Evolutionary conservation across 345 rosid genomes (phyloP).

Genomic region (Bruguiera sexangula): DNA sequence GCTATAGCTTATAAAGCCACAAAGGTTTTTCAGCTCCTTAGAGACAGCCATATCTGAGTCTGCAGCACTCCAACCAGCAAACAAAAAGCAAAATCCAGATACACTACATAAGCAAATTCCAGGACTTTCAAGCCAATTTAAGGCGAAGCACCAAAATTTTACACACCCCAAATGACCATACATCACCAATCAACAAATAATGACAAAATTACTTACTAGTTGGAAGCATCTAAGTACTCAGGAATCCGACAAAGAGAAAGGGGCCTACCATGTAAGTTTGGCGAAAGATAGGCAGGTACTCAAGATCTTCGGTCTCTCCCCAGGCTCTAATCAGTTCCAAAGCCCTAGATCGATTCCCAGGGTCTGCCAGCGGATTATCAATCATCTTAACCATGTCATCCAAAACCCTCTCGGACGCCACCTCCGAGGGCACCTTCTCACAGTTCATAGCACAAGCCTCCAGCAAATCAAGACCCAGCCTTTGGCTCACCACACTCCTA

Average conservation of each 20-base stretch:
- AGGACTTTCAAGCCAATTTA: too few relatives aligned
- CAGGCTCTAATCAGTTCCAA: conserved; percentile 73
- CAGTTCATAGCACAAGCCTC: conserved; percentile 76
- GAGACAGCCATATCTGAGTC: neutral
- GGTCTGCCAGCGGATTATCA: conserved; percentile 47
- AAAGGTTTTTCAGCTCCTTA: neutral
- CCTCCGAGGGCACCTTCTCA: conserved; percentile 70
- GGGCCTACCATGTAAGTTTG: conserved; percentile 63
- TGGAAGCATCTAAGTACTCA: too few relatives aligned
- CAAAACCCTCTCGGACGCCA: conserved; percentile 72
- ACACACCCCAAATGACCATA: too few relatives aligned
- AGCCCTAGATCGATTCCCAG: conserved; percentile 49
- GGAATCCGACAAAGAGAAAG: neutral
- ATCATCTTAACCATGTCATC: conserved; percentile 84
- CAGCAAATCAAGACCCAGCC: conserved; percentile 67
- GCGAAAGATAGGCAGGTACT: conserved; percentile 68
- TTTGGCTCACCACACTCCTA: conserved; percentile 49
- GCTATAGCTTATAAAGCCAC: neutral
- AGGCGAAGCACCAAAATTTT: too few relatives aligned
- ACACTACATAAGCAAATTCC: neutral
- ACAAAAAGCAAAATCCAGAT: neutral
- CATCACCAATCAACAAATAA: too few relatives aligned
- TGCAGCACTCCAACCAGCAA: neutral
- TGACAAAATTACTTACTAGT: too few relatives aligned
- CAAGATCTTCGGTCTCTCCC: conserved; percentile 75